Evolutionary conservation across 305 asterid species (phyloP), one percentile per base, ranked within the genome.

Genomic region (Ajuga reptans): DNA sequence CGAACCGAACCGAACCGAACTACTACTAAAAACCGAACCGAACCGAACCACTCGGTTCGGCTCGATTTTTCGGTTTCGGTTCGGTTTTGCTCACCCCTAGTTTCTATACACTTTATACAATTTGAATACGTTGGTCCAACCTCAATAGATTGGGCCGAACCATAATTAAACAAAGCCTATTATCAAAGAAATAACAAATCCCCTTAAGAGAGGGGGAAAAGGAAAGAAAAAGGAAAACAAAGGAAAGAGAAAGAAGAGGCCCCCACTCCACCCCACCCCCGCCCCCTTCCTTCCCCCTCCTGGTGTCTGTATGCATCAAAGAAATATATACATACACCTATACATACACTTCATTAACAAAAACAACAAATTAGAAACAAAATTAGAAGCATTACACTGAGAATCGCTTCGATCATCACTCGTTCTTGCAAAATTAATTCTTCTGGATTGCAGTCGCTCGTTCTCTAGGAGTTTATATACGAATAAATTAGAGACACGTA

Each of bases 351-450:
- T 41, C 27, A 70, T 73, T 47, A 61, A 61, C 37, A 33, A 76
- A 55, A 66, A 42, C 49, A 50, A 60, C 57, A 58, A 58, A 36
- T 36, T 36, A 34, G 39, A 34, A 39, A 55, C 42, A 72, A 73
- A n/a, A 33, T 21, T 62, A 67, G 60, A 52, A 69, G 76, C 65
- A 47, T 53, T 52, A n/a, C 79, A 69, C 66, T 75, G 68, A 46
- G 79, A 88, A 85, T 83, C 85, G 82, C 77, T 80, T 79, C 84
- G 87, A 82, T 85, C 83, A 80, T 68, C 61, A 58, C 75, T 70
- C 63, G 29, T 15, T 52, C 29, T 45, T 58, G 41, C 59, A 49
- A 67, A 52, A 51, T 75, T 77, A 80, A 71, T 79, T 69, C 9
- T 59, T 65, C 72, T 46, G 58, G 68, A 68, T 72, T 79, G 62